Evolutionary conservation across 495 filamentous ascomycete genomes (phyloP), one percentile per base, ranked within the genome.

Genomic region (Hyaloscypha hepaticicola): DNA sequence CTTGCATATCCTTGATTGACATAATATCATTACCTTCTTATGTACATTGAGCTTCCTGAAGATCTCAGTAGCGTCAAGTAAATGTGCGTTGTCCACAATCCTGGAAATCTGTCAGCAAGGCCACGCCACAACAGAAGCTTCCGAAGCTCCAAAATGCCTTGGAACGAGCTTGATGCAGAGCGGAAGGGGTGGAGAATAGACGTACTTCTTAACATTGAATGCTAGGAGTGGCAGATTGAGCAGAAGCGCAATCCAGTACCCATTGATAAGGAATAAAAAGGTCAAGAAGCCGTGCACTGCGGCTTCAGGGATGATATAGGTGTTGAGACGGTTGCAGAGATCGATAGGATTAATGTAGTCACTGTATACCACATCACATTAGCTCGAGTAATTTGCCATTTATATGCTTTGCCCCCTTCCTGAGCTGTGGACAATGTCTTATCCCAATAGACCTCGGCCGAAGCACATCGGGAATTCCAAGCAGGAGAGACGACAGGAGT

Each of bases 271-370:
- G 81, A 99, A 99, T 60, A 98, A 76, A 75, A 91, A 85, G 65
- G 96, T 97, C 71, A 99, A 80, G 82, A 97, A 92, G 63, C 87
- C 93, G 75, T 99, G 96, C 65, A 99, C 93, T 68, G 91, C 93
- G 70, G 95, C 96, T 85, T 99, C 96, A 75, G 96, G 96, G 75
- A 98, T 87, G 77, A 99, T 99, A 82, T 99, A 98, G 76, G 93
- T 93, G 82, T 99, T 99, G 68, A 99, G 90, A 70, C 96, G 90
- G 88, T 99, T 99, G 89, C 96, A 99, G 68, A 99, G 93, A 74
- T 99, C 96, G 83, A 98, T 98, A 19, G 96, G 96, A 82, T 99
- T 99, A 82, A 99, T 98, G 80, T 99, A 99, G 81, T 99, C 96
- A 81, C 94, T 96, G 71, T 51, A 34, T 11, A 33, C 50, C 24